phyloP scores from a whole-genome alignment of 2,329 filamentous ascomycete genomes.

The Chaetomiaceae sp. region DNA sequence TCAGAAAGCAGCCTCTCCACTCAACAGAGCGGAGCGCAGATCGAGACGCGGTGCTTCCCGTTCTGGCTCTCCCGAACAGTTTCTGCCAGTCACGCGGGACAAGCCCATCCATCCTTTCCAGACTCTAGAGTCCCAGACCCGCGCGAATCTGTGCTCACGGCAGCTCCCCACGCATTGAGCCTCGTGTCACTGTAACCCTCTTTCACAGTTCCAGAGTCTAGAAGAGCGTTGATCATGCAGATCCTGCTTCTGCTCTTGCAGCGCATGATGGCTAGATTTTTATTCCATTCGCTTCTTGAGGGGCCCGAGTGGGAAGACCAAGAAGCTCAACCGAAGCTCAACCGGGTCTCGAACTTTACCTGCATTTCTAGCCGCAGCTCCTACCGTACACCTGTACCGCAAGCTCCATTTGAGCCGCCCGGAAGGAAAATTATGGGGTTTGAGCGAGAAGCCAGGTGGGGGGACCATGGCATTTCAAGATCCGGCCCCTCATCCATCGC shows the following conservation, averaged over 20 bases:
- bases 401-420: too few relatives aligned
- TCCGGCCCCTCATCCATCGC: background rate
- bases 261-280: slow-evolving; percentile 10
- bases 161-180: background rate
- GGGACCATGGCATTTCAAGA: too few relatives aligned
- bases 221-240: slow-evolving; percentile 5
- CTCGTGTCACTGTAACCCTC: slow-evolving; percentile 1
- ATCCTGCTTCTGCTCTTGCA: background rate
- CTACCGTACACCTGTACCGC: too few relatives aligned
- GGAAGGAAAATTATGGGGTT: too few relatives aligned
- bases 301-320: too few relatives aligned
- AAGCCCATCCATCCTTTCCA: background rate
- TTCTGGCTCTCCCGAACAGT: slow-evolving; percentile 11
- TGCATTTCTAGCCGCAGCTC: too few relatives aligned
- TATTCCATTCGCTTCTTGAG: too few relatives aligned
- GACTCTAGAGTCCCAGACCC: too few relatives aligned
- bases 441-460: too few relatives aligned
- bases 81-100: slow-evolving; percentile 13
- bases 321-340: too few relatives aligned
- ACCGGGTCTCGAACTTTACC: too few relatives aligned
- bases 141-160: background rate
- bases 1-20: background rate
- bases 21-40: slow-evolving; percentile 3
- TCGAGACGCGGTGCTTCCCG: slow-evolving; percentile 1
- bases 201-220: background rate